Base-by-base conservation (phyloP, 2,329 filamentous ascomycete genomes). In the Hypoxylon sp. region DNA sequence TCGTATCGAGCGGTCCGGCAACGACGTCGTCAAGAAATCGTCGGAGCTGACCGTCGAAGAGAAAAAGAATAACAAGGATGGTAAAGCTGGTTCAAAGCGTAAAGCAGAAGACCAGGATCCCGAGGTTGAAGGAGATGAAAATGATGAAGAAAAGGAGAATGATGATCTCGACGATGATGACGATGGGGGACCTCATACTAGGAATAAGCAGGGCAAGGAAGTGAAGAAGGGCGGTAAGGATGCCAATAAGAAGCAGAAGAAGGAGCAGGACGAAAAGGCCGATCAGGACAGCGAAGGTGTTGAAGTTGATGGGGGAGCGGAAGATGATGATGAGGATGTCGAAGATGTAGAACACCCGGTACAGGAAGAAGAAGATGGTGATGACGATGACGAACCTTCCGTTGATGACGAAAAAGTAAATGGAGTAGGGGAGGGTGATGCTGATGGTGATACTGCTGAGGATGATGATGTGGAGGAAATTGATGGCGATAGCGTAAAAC, bases 11-110 rank as follows among this genome's bases (percentile, higher is more conserved):
- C 83, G 88, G 50, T 81, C 83, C 13, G 89, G 89, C 53, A 90
- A 91, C 73, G 89, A 91, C 76, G 88, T 90, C 20, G 88, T 90
- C 58, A 90, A 91, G 81, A 84, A 83, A 69, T 87, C 88, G 11
- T 86, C 83, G 48, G 89, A 91, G 79, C 80, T 91, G 30, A 83
- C 85, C 2, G 81, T 90, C 35, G 86, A 89, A 63, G 76, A 85
- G 72, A 82, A 83, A 67, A 79, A 74, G 35, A 78, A 75, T 17
- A 73, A 75, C n/a, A 73, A 71, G 17, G 61, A 54, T 5, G 50
- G 58, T 67, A 67, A 79, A 75, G 72, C 55, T 0, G 61, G 65
- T 51, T 68, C 49, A 76, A 80, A 72, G 76, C 77, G 70, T 70
- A 78, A 65, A 70, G 71, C 62, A 1, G 53, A 68, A 1, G 59